A percentile compares a stretch with the other conserved stretches of the same genome.
phyloP scores from a whole-genome alignment of 116 monocot genomes.

The Zostera marina region DNA sequence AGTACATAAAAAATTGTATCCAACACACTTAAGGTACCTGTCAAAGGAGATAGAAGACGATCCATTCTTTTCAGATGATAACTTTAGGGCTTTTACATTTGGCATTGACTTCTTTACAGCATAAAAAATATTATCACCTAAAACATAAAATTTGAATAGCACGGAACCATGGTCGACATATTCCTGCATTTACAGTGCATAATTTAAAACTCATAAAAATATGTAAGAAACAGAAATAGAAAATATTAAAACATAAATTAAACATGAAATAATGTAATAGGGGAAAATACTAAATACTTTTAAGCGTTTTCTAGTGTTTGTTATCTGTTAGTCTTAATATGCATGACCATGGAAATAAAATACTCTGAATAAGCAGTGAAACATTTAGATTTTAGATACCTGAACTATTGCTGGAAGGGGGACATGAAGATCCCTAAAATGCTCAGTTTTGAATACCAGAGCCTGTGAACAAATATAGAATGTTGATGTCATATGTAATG shows the following conservation, averaged over 20 bases:
- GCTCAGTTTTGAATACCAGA: conserved; percentile 64
- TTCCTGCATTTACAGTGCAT: conserved; percentile 31
- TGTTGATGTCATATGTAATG: neutral
- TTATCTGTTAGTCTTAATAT: neutral
- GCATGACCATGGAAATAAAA: neutral
- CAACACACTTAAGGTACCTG: conserved; percentile 33
- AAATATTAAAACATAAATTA: neutral
- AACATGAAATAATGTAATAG: neutral
- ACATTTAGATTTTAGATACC: conserved; percentile 24
- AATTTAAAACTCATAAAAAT: neutral
- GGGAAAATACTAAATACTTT: too few species aligned
- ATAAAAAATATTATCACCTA: conserved; percentile 74
- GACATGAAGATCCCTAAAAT: conserved; percentile 46
- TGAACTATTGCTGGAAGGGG: conserved; percentile 94
- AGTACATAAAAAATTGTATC: too few species aligned
- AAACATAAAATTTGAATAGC: conserved; percentile 73
- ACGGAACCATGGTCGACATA: conserved; percentile 81
- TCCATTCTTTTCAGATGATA: conserved; percentile 26
- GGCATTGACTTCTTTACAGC: conserved; percentile 87
- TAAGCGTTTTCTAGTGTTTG: neutral
- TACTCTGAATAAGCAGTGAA: neutral
- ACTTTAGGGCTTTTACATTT: conserved; percentile 45
- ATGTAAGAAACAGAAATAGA: neutral
- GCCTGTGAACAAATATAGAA: conserved; percentile 32
- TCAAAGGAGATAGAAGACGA: conserved; percentile 48